Evolutionary conservation across 495 filamentous ascomycete genomes (phyloP).

Genomic region (Chlorociboria aeruginascens): DNA sequence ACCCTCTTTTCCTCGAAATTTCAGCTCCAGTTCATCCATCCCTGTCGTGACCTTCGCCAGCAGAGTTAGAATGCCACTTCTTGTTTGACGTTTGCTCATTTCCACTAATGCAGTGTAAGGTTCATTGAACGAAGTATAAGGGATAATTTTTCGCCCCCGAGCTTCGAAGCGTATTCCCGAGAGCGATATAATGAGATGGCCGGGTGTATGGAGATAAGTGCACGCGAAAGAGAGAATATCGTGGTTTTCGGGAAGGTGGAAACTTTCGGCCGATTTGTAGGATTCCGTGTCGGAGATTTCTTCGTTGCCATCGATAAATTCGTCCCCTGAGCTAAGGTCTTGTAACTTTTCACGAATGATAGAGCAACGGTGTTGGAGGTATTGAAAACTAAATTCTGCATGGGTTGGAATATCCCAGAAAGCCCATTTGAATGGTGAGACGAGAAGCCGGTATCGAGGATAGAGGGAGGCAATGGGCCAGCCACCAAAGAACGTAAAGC

Average conservation of each 20-base stretch:
- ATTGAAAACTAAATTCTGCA: conserved; percentile 9
- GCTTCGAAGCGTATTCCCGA: not conserved
- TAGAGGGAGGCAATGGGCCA: conserved; percentile 30
- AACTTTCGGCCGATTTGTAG: not conserved
- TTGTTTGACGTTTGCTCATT: conserved; percentile 6
- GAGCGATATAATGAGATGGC: conserved; percentile 3
- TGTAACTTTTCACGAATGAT: too few species aligned
- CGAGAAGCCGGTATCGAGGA: conserved; percentile 30
- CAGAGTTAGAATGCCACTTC: not conserved
- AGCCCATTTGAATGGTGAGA: conserved; percentile 28
- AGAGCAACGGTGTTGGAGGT: conserved; percentile 4
- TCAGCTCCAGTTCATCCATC: conserved; percentile 5
- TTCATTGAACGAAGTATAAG: not conserved
- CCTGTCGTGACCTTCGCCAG: conserved; percentile 5
- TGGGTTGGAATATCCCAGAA: conserved; percentile 31
- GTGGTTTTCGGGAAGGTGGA: not conserved
- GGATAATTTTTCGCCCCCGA: not conserved
- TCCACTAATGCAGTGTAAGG: conserved; percentile 2
- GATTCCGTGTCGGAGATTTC: not conserved
- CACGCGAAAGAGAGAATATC: conserved; percentile 3
- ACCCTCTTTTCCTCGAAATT: not conserved
- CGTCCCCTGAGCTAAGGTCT: too few species aligned
- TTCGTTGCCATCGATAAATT: not conserved
- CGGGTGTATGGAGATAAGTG: conserved; percentile 1
- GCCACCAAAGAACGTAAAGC: conserved; percentile 29